Base-by-base conservation (phyloP, 2,329 filamentous ascomycete species). In the Epichloe hybrida region DNA sequence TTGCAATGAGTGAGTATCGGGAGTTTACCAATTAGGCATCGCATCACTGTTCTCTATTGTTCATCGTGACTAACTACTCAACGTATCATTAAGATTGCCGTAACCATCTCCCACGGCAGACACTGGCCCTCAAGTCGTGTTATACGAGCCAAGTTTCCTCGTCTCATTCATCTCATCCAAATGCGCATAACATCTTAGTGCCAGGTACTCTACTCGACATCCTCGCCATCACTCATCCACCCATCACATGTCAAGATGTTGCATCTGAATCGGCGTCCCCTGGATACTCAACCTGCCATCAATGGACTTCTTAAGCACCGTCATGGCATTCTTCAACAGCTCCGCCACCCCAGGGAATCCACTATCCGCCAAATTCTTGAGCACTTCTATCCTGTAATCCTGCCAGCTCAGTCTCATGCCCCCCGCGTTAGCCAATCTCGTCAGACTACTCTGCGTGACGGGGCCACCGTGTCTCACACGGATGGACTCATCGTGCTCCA, bases 311-410 rank as follows among this genome's bases (percentile, higher is more conserved):
- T 80, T 81, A 57, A 91, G 66, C 48, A 83, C 80, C 62, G 84
- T 88, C 79, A 93, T 88, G 1, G 86, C 90, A 58, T 81, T 87
- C 64, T 85, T 85, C 75, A 94, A 83, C 59, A 94, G 67, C 55
- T 83, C 75, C 15, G 77, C 76, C 34, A 91, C 73, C 0, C 88
- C 88, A 11, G 65, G 68, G 44, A 85, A 73, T 0, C 84, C 84
- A 49, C 75, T 75, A 5, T 68, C 70, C 52, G 84, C 82, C 54
- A 94, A 66, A 66, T 81, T 80, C 47, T 74, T 73, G 51, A 95
- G 67, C 54, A 91, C 82, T n/a, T 79, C 76, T 5, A 88, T 70
- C 52, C 85, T 75, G 64, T 89, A 95, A 47, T 86, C 80, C 58
- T 83, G 79, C 84, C 85, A 94, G 13, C 72, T 72, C 39, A 91